Evolutionary conservation across 768 basidiomycete genomes (phyloP).

Genomic region (Symmetrospora coprosmae): DNA sequence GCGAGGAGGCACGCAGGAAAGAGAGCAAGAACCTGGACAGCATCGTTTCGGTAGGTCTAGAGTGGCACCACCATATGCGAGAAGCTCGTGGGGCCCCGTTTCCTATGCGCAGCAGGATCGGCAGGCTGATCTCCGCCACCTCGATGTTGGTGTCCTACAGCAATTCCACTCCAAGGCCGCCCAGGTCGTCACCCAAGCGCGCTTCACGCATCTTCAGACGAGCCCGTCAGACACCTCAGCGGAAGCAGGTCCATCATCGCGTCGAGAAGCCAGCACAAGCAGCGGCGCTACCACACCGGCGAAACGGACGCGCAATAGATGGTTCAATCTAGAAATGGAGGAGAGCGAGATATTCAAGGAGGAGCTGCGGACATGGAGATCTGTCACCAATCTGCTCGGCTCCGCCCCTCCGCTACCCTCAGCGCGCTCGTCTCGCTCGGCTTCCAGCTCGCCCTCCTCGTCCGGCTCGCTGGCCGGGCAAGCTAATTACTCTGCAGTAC

Average conservation of each 20-base stretch:
- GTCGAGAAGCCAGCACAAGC: background rate
- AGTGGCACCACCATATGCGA: background rate
- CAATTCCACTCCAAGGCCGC: constrained; percentile 31
- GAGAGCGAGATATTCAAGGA: constrained; percentile 27
- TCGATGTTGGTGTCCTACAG: background rate
- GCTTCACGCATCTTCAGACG: constrained; percentile 22
- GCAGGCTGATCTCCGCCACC: background rate
- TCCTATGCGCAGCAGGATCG: background rate
- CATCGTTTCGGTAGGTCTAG: constrained; percentile 10
- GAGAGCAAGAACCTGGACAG: constrained; percentile 17
- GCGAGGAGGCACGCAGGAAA: constrained; percentile 12
- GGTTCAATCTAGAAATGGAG: constrained; percentile 33
- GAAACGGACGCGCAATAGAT: constrained; percentile 24
- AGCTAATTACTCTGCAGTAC: constrained; percentile 1
- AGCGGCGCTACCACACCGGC: background rate
- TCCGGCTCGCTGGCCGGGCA: background rate
- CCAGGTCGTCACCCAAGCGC: constrained; percentile 27
- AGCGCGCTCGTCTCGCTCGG: too few relatives aligned
- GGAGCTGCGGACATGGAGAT: constrained; percentile 31
- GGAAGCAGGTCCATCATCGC: background rate
- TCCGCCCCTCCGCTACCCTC: too few relatives aligned
- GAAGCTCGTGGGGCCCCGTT: too few relatives aligned
- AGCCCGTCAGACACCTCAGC: background rate
- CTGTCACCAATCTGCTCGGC: constrained; percentile 8
- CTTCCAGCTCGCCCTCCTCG: too few relatives aligned